Percentiles rank a stretch among this genome's conserved stretches.
Conservation (phyloP, 129 eudicot genomes). For the Helichrysum umbraculigerum region DNA sequence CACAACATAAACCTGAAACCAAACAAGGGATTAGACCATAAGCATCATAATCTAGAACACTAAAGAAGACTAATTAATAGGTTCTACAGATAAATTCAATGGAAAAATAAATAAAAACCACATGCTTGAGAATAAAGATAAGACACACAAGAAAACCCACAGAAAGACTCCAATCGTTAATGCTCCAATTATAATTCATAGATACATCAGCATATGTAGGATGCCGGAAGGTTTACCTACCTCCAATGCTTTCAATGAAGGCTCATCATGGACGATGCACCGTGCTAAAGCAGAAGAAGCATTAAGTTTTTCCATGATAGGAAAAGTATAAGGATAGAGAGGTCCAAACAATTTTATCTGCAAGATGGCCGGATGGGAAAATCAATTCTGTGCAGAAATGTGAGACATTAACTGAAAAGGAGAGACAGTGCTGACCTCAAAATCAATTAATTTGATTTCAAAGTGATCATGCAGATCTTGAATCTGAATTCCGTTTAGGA, state of each 20-base stretch:
- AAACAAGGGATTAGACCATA: constrained; percentile 10
- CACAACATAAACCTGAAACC: constrained; percentile 55
- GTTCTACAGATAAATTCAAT: not conserved
- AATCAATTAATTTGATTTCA: constrained; percentile 53
- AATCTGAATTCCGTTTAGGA: constrained; percentile 38
- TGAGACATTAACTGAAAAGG: not conserved
- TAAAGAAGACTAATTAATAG: not conserved
- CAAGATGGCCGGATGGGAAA: constrained; percentile 14
- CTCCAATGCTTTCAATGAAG: constrained; percentile 56
- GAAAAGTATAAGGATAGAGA: constrained; percentile 31
- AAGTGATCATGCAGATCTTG: constrained; percentile 68
- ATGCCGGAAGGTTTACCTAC: constrained; percentile 43
- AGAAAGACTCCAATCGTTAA: not conserved
- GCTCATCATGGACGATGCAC: constrained; percentile 69
- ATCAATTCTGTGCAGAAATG: constrained; percentile 20
- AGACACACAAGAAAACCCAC: not conserved
- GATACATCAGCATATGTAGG: constrained; percentile 3
- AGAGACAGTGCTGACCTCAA: constrained; percentile 53
- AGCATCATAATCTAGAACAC: not conserved
- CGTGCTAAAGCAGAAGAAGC: constrained; percentile 51
- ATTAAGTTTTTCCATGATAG: constrained; percentile 59
- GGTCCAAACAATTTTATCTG: constrained; percentile 59
- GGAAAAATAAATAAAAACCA: not conserved
- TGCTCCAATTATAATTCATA: not conserved
- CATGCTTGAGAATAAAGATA: constrained; percentile 8